A percentile compares a stretch with the other conserved stretches of the same genome.
These are phyloP conservation scores for Endocalyx cinctus DNA, from an alignment of 2,329 filamentous ascomycete genomes.

Conservation along the genomic window DNA sequence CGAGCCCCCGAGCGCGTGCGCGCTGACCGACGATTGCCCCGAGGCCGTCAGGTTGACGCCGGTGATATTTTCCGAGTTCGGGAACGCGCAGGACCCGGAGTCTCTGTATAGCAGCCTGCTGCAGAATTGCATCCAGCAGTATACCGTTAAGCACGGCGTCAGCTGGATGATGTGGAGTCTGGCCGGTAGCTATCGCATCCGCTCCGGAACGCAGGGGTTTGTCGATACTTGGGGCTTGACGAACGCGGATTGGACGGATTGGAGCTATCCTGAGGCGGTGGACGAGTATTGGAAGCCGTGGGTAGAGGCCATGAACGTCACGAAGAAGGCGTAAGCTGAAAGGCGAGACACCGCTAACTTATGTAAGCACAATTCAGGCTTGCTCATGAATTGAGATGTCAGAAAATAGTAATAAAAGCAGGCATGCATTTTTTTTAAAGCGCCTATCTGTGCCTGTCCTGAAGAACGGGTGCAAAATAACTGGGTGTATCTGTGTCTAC, in stretches of 20 bases:
- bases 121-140: conserved; percentile 41
- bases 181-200: conserved; percentile 42
- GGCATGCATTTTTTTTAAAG: no score
- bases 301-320: conserved; percentile 37
- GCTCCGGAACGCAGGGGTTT: conserved; percentile 40
- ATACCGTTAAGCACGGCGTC: conserved; percentile 38
- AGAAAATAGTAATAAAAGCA: no score
- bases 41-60: conserved; percentile 37
- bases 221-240: conserved; percentile 44
- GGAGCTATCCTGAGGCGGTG: conserved; percentile 40
- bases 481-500: no score
- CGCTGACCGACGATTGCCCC: conserved; percentile 31
- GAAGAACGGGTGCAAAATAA: no score
- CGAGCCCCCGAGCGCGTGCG: conserved; percentile 36
- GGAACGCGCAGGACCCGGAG: conserved; percentile 37
- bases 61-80: conserved; percentile 44
- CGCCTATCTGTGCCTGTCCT: no score
- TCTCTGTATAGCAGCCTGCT: conserved; percentile 39
- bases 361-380: no score
- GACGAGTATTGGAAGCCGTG: conserved; percentile 48
- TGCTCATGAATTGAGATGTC: no score
- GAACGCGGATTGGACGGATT: conserved; percentile 41
- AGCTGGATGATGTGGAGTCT: conserved; percentile 48
- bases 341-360: no score
- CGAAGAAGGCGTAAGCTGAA: conserved; percentile 9